Conservation (phyloP, 2,329 filamentous ascomycete species). For the Westerdykella sp. region DNA sequence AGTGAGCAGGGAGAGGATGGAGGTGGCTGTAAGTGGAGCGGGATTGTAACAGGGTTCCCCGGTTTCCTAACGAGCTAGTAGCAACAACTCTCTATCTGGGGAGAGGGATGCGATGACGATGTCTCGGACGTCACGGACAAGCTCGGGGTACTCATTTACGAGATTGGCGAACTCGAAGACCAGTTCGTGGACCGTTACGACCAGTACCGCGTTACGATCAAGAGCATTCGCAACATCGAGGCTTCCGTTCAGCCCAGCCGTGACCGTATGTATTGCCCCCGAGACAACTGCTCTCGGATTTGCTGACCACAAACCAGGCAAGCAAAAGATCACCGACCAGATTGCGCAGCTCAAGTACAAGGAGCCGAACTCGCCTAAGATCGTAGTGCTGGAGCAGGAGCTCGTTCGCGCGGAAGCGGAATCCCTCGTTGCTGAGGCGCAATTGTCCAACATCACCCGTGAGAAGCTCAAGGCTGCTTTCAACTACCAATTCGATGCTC, state of each 20-base stretch:
- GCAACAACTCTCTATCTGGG: conserved; percentile 99
- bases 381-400: conserved; percentile 96
- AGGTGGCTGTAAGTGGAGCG: conserved; percentile 73
- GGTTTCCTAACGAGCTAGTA: conserved; percentile 36
- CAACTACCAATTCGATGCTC: conserved; percentile 94
- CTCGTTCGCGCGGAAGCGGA: conserved; percentile 97
- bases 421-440: conserved; percentile 95
- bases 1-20: conserved; percentile 94
- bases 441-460: conserved; percentile 97
- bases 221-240: conserved; percentile 98
- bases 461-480: conserved; percentile 99
- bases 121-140: conserved; percentile 99
- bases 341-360: conserved; percentile 99
- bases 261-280: conserved; percentile 62
- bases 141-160: conserved; percentile 93
- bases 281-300: neutral
- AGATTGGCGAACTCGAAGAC: conserved; percentile 96
- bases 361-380: conserved; percentile 95
- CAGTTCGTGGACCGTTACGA: conserved; percentile 98
- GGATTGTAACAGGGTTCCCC: conserved; percentile 2
- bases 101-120: conserved; percentile 90
- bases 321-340: conserved; percentile 98
- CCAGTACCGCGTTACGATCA: conserved; percentile 98
- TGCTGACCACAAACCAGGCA: conserved; percentile 52
- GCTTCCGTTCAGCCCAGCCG: conserved; percentile 96